These are phyloP conservation scores for Scheffersomyces cryptocercus DNA, from an alignment of 1,139 yeast genomes.

Conservation along the genomic window DNA sequence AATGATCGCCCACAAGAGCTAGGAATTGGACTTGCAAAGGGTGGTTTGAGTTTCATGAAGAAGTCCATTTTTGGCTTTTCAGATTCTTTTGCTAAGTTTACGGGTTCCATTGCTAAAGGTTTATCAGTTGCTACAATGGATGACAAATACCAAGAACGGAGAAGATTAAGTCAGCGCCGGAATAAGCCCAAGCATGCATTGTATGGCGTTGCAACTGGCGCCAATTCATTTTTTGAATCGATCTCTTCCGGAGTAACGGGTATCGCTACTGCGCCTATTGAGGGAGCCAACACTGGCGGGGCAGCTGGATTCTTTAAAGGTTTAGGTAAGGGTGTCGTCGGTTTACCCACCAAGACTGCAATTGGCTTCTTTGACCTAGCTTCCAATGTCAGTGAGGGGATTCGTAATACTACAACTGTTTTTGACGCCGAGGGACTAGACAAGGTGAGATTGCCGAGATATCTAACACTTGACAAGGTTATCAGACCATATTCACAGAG, in stretches of 20 bases:
- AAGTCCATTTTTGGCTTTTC: slow-evolving; percentile 94
- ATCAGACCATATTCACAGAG: slow-evolving; percentile 75
- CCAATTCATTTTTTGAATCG: slow-evolving; percentile 85
- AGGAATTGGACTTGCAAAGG: slow-evolving; percentile 94
- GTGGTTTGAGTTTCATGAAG: slow-evolving; percentile 90
- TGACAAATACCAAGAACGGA: slow-evolving; percentile 76
- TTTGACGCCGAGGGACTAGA: slow-evolving; percentile 80
- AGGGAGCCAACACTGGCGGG: slow-evolving; percentile 85
- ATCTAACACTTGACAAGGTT: slow-evolving; percentile 66
- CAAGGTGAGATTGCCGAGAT: slow-evolving; percentile 81
- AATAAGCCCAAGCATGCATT: slow-evolving; percentile 85
- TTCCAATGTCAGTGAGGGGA: slow-evolving; percentile 90
- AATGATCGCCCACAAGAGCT: slow-evolving; percentile 95
- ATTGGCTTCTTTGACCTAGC: slow-evolving; percentile 94
- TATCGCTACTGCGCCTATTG: slow-evolving; percentile 84
- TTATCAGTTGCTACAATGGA: slow-evolving; percentile 90
- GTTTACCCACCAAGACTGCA: slow-evolving; percentile 95
- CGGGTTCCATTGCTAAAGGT: slow-evolving; percentile 95
- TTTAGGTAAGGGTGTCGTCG: slow-evolving; percentile 90
- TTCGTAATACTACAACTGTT: slow-evolving; percentile 87
- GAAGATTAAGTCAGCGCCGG: slow-evolving; percentile 70
- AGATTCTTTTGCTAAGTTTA: slow-evolving; percentile 87
- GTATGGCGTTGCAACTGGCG: slow-evolving; percentile 86
- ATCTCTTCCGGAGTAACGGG: slow-evolving; percentile 88
- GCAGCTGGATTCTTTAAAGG: slow-evolving; percentile 92